These are phyloP conservation scores for Kernera saxatilis DNA, from an alignment of 345 rosid species.

Conservation along the genomic window DNA sequence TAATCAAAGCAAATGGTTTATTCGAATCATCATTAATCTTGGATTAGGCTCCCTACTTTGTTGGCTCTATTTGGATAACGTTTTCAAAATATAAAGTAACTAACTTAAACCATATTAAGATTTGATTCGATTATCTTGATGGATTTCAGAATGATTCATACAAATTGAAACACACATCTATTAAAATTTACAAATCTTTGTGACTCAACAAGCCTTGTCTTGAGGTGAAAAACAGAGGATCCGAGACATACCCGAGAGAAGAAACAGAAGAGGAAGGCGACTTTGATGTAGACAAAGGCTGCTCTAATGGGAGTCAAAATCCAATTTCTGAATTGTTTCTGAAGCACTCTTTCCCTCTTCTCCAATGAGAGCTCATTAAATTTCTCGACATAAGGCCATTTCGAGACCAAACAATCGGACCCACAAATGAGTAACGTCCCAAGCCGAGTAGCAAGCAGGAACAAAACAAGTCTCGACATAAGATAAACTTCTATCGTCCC, in stretches of 20 bases:
- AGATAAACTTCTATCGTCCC: slow-evolving; percentile 17
- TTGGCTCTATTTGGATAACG: no score
- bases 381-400: slow-evolving; percentile 47
- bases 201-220: not conserved
- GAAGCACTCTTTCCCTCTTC: slow-evolving; percentile 57
- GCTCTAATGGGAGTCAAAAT: slow-evolving; percentile 45
- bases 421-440: slow-evolving; percentile 76
- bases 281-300: slow-evolving; percentile 44
- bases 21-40: no score
- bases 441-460: slow-evolving; percentile 53
- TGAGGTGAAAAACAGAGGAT: not conserved
- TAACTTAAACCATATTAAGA: no score
- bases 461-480: slow-evolving; percentile 38
- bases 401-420: slow-evolving; percentile 35
- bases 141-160: no score
- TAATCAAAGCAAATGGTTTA: no score
- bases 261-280: slow-evolving; percentile 39
- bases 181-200: not conserved
- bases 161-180: not conserved
- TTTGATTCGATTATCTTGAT: not conserved
- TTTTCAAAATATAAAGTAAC: no score
- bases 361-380: slow-evolving; percentile 45
- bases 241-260: slow-evolving; percentile 49
- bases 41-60: no score
- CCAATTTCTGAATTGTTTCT: slow-evolving; percentile 39